Percentiles rank a stretch among this genome's conserved stretches.
Evolutionary conservation across 768 basidiomycete genomes (phyloP).

Genomic region (Mycena venus): DNA sequence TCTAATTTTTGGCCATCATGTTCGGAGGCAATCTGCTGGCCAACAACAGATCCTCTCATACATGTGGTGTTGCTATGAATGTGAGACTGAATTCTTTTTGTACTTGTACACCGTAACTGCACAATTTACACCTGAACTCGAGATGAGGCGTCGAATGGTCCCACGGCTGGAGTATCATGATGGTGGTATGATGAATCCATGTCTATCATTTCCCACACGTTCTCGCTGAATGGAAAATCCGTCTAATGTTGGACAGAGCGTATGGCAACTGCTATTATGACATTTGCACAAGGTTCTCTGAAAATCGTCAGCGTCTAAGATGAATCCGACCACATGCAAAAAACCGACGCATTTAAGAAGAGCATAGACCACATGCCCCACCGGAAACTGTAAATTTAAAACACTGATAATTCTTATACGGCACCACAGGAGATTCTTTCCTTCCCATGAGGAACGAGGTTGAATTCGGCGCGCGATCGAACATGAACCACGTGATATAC

Average conservation of each 20-base stretch:
- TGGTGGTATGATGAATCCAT: neutral
- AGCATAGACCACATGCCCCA: neutral
- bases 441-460: neutral
- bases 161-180: neutral
- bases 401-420: neutral
- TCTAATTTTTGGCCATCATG: neutral
- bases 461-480: neutral
- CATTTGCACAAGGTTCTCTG: neutral
- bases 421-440: no score
- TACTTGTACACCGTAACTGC: neutral
- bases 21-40: no score
- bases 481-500: neutral
- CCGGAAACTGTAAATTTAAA: no score
- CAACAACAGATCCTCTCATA: neutral
- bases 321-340: neutral
- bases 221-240: neutral
- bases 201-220: neutral
- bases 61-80: slow-evolving; percentile 2
- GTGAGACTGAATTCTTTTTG: neutral
- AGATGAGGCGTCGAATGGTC: neutral
- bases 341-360: neutral
- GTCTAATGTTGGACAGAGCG: neutral
- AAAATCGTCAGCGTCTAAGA: neutral
- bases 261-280: neutral
- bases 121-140: neutral